phyloP scores from a whole-genome alignment of 306 rosid genomes.

The Fragaria nilgerrensis region DNA sequence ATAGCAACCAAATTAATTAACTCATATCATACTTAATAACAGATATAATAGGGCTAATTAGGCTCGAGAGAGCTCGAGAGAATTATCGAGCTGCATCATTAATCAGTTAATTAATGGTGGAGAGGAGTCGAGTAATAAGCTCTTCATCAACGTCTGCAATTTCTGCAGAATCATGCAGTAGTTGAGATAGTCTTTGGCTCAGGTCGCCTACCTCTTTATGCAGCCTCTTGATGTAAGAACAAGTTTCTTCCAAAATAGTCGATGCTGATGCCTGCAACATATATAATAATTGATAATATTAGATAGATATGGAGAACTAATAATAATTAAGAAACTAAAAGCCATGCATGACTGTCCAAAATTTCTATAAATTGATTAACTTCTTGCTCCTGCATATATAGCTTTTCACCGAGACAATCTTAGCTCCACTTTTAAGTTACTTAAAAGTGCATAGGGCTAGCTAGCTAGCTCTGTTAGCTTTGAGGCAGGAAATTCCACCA shows the following conservation, averaged over 20 bases:
- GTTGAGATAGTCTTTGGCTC: constrained; percentile 37
- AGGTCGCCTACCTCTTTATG: constrained; percentile 37
- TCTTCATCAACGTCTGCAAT: constrained; percentile 23
- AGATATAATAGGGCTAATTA: background rate
- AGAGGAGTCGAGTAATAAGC: constrained; percentile 23
- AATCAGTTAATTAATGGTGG: background rate
- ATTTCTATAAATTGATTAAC: background rate
- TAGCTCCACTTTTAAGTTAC: background rate
- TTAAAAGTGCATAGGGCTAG: background rate
- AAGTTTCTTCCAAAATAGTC: constrained; percentile 36
- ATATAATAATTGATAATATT: background rate
- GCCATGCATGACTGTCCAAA: background rate
- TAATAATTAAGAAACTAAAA: background rate
- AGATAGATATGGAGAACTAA: background rate
- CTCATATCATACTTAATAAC: background rate
- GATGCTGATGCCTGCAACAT: constrained; percentile 27
- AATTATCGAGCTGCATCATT: constrained; percentile 8
- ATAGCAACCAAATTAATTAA: background rate
- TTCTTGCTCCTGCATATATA: background rate
- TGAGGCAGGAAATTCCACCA: background rate
- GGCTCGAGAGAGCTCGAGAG: background rate
- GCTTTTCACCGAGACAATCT: background rate
- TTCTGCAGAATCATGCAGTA: constrained; percentile 29
- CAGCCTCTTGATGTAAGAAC: constrained; percentile 41
- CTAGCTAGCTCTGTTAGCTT: background rate